Evolutionary conservation across 2,329 filamentous ascomycete species (phyloP).

Genomic region (Colletotrichum tanaceti): DNA sequence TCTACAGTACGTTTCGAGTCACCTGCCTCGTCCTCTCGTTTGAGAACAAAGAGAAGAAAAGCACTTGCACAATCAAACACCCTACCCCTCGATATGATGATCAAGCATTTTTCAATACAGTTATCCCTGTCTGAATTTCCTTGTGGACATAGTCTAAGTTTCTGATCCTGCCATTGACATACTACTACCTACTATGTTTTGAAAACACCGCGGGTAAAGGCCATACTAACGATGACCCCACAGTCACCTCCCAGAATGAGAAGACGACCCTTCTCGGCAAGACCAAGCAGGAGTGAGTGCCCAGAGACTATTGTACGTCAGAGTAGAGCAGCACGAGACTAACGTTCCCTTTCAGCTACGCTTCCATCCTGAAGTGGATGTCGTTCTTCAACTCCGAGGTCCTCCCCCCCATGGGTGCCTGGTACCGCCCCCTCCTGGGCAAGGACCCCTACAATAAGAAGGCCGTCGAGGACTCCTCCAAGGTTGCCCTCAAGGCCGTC

Average conservation of each 20-base stretch:
- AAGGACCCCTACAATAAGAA: constrained; percentile 96
- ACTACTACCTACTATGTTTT: constrained; percentile 45
- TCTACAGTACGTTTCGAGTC: constrained; percentile 83
- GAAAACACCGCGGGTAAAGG: constrained; percentile 9
- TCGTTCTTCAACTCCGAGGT: constrained; percentile 95
- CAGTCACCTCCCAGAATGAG: constrained; percentile 99
- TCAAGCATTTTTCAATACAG: constrained; percentile 80
- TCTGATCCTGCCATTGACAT: constrained; percentile 69
- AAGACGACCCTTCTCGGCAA: constrained; percentile 99
- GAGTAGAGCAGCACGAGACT: constrained; percentile 41
- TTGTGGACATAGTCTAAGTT: constrained; percentile 92
- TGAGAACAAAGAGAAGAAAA: background rate
- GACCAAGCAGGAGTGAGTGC: constrained; percentile 97
- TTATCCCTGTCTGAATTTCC: constrained; percentile 94
- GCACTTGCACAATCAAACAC: constrained; percentile 25
- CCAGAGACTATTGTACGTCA: constrained; percentile 14
- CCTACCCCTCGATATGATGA: constrained; percentile 69
- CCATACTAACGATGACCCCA: constrained; percentile 48
- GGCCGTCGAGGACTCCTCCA: constrained; percentile 83
- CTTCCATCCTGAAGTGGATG: constrained; percentile 98
- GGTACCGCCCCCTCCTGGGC: constrained; percentile 89
- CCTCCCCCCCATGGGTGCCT: constrained; percentile 76
- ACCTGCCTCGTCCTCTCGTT: constrained; percentile 36
- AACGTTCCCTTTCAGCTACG: constrained; percentile 68
- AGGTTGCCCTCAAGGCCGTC: constrained; percentile 75